Evolutionary conservation across 345 rosid genomes (phyloP), one percentile per base, ranked within the genome.

Genomic region (Arabis hirsuta): DNA sequence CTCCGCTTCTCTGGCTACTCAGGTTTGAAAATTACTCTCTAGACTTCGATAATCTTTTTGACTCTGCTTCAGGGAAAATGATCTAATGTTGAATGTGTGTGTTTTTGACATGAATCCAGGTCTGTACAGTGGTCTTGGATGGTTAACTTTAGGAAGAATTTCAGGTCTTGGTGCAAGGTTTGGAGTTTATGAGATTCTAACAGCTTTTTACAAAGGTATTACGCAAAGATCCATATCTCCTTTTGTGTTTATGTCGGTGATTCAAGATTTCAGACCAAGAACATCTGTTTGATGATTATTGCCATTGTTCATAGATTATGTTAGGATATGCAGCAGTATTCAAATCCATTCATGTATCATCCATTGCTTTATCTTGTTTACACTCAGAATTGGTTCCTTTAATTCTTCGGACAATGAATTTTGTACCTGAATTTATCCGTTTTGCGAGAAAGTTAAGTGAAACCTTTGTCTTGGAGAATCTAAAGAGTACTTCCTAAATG

Each of bases 141-240:
- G 86, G 87, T 82, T 83, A 69, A 83, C 80, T 6, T 54, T 84
- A 36, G 96, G 90, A 44, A 91, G 93, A 78, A 82, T 77, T 43
- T 81, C 86, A 3, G 88, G 96, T 32, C 9, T 88, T 44, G 97
- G 92, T 65, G 82, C 86, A 66, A 88, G 96, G 36, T 94, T 94
- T 71, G 97, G 98, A 46, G 75, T 80, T 41, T 94, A 88, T 76
- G 97, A 94, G 81, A 81, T 89, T 64, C 74, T 89, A 38, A 83
- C 96, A 31, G 97, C 96, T 55, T 94, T 82, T 65, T 83, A 67
- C 73, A 91, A 85, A 88, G 98, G 97, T 94, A 79, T 50, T 39
- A 27, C 22, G 6, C 47, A 26, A 12, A 27, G 24, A 27, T 26
- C 43, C 50, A 38, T 65, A 6, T 74, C 73, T 59, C 47, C 24